Evolutionary conservation across 2,329 filamentous ascomycete species (phyloP).

Genomic region (Drechslerella dactyloides): DNA sequence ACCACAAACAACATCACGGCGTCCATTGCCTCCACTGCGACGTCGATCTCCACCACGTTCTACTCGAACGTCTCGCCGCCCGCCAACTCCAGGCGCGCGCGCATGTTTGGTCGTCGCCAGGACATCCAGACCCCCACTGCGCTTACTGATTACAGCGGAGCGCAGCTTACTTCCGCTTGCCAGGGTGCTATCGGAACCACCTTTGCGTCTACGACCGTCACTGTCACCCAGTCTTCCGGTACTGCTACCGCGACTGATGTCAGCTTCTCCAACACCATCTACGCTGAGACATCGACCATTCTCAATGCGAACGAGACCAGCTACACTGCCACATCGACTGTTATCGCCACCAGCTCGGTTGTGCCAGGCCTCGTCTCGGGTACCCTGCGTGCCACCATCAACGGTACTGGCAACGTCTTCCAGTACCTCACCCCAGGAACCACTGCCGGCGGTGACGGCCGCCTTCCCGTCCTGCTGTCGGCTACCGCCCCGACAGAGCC

Average conservation of each 20-base stretch:
- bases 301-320: not conserved
- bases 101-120: not conserved
- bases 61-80: not conserved
- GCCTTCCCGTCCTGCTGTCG: not conserved
- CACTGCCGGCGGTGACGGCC: not conserved
- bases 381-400: not conserved
- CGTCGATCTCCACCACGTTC: not conserved
- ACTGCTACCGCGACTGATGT: not conserved
- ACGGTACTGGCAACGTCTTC: not conserved
- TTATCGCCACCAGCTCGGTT: not conserved
- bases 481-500: not conserved
- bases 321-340: not conserved
- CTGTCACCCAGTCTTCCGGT: not conserved
- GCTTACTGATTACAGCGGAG: not conserved
- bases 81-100: not conserved
- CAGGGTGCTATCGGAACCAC: slow-evolving; percentile 1
- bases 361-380: not conserved
- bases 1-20: not conserved
- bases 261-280: not conserved
- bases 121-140: not conserved
- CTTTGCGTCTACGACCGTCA: not conserved
- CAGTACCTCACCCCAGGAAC: not conserved
- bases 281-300: not conserved
- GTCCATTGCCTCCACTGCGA: not conserved
- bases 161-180: not conserved